phyloP scores from a whole-genome alignment of 305 asterid species.

The Fraxinus ornus region DNA sequence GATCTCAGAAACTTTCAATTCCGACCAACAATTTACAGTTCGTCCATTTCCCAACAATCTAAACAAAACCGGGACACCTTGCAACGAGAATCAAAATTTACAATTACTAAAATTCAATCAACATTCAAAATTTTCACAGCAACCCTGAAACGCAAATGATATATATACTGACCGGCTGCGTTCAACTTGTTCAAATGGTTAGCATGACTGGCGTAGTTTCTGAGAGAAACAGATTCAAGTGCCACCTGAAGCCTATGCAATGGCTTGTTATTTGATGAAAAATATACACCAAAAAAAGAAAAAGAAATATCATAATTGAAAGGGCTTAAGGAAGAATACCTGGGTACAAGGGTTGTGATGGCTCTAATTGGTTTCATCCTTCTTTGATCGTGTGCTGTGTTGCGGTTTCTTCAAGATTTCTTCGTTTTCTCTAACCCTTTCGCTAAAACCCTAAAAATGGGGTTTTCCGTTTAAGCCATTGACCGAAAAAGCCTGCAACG shows the following conservation, averaged over 20 bases:
- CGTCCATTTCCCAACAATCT: slow-evolving; percentile 13
- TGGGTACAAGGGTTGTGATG: slow-evolving; percentile 16
- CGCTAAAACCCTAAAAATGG: slow-evolving; percentile 24
- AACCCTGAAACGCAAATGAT: background rate
- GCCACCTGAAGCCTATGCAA: slow-evolving; percentile 34
- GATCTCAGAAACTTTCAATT: slow-evolving; percentile 14
- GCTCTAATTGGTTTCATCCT: slow-evolving; percentile 24
- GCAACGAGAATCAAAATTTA: slow-evolving; percentile 6
- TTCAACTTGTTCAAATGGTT: slow-evolving; percentile 3
- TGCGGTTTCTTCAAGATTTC: slow-evolving; percentile 3
- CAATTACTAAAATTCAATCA: background rate
- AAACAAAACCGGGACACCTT: slow-evolving; percentile 9
- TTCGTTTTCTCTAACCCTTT: background rate
- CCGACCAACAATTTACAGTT: slow-evolving; percentile 10
- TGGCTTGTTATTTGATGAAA: background rate
- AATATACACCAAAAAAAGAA: background rate
- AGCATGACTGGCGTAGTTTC: slow-evolving; percentile 11
- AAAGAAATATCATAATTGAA: background rate
- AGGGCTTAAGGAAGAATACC: slow-evolving; percentile 5
- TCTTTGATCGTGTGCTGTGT: background rate
- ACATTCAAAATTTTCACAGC: background rate
- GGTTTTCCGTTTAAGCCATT: background rate
- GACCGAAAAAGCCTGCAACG: background rate
- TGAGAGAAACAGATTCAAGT: slow-evolving; percentile 9
- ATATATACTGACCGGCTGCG: slow-evolving; percentile 14